These are phyloP conservation scores for Vaccinium darrowii DNA, from an alignment of 148 eudicot genomes.

Conservation along the genomic window DNA sequence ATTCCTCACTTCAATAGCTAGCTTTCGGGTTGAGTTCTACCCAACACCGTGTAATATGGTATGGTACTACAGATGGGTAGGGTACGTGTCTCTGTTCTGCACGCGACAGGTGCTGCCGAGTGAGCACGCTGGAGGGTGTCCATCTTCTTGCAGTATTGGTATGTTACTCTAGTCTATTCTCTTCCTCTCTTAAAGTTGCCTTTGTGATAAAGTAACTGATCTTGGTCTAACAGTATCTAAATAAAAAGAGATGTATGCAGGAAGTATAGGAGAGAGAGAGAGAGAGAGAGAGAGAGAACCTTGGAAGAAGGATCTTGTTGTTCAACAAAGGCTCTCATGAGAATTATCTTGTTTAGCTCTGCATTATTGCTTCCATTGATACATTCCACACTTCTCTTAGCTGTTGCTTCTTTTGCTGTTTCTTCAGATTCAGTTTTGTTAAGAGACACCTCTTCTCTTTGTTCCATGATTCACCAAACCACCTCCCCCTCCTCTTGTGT, in stretches of 20 bases:
- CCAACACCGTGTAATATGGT: too few species aligned
- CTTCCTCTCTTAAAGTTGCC: not conserved
- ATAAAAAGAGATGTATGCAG: conserved; percentile 6
- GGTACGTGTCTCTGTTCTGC: too few species aligned
- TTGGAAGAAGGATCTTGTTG: conserved; percentile 58
- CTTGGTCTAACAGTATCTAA: conserved; percentile 9
- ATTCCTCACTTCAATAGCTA: too few species aligned
- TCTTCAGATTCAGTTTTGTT: conserved; percentile 9
- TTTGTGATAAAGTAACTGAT: not conserved
- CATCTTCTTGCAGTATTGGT: not conserved
- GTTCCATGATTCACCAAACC: conserved; percentile 14
- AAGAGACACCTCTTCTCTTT: conserved; percentile 6
- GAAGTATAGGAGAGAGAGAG: too few species aligned
- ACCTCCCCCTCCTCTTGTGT: not conserved
- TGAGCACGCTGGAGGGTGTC: too few species aligned
- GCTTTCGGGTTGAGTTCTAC: too few species aligned
- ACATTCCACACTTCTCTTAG: not conserved
- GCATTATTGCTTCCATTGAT: conserved; percentile 17
- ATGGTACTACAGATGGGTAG: too few species aligned
- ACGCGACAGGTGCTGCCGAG: too few species aligned
- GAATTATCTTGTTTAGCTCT: conserved; percentile 44
- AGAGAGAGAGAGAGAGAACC: conserved; percentile 29
- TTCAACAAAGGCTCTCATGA: conserved; percentile 54
- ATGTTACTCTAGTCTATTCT: not conserved
- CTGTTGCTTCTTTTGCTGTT: not conserved